Base-by-base conservation (phyloP, 106 monocot genomes). In the Dendrobium catenatum region DNA sequence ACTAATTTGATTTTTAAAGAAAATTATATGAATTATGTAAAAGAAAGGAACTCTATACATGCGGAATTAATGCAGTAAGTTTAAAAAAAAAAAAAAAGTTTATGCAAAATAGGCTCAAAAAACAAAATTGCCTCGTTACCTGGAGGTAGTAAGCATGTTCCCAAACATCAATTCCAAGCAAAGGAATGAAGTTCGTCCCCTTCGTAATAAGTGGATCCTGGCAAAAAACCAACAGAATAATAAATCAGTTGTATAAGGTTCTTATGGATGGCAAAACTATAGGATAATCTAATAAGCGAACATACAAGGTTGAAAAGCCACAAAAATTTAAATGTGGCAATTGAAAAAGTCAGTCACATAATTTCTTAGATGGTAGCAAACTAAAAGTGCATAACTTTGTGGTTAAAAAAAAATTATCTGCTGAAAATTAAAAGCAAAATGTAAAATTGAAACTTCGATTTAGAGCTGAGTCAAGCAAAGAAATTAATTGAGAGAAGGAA, bases 191-290 rank as follows among this genome's bases (percentile, higher is more conserved):
- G 43, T 51, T 89, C 76, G 85, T 68, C 22, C 94, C 89, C 68
- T 94, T 94, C 4, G 89, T 94, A 74, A 94, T 89, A 77, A 98
- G 84, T 44, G 97, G 93, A 82, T 98, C 97, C 97, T 98, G 89
- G 73, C 48, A 77, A 78, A 77, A 20, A 15, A 51, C 10, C 75
- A 76, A 24, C 1, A 2, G 6, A 66, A 66, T 66, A 66, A 66
- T 66, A 66, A 8, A 66, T 24, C 61, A 61, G 8, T 20, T 22
- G 0, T 4, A 5, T 22, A 61, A 22, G 7, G 4, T 61, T 5
- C 6, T 61, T 2, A 61, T 22, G 7, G 61, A 56, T 2, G 1
- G 58, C 18, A 58, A 58, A 20, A 58, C 18, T 58, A 58, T 1
- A n/a, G 58, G 20, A 58, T 58, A 58, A 58, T 58, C 58, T 58